phyloP scores from a whole-genome alignment of 1,284 basidiomycete species.

The Rhodotorula sp. region DNA sequence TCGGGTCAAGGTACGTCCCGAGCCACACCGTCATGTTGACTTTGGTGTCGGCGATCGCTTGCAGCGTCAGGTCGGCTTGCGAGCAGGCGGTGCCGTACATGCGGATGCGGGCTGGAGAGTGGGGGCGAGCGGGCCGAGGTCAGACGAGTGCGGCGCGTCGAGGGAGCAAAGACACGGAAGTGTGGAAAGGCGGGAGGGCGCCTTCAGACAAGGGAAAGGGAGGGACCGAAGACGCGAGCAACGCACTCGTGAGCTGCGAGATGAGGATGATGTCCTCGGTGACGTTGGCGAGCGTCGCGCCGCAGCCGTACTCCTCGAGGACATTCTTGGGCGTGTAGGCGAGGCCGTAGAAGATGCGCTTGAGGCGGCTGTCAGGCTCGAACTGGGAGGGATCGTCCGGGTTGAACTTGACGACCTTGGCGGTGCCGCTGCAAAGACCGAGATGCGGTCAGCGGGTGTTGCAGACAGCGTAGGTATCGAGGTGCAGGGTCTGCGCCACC shows the following conservation, averaged over 20 bases:
- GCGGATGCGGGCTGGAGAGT: slow-evolving; percentile 26
- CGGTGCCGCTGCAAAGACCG: slow-evolving; percentile 13
- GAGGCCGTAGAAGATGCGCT: slow-evolving; percentile 68
- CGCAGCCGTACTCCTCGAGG: slow-evolving; percentile 43
- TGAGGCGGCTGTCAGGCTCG: slow-evolving; percentile 51
- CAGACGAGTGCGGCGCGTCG: too few relatives aligned
- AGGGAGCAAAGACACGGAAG: too few relatives aligned
- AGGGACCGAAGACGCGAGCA: background rate
- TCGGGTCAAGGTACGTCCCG: slow-evolving; percentile 57
- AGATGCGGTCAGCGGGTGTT: background rate
- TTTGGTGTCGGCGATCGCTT: slow-evolving; percentile 83
- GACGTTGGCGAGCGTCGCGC: slow-evolving; percentile 48
- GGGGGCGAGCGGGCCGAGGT: too few relatives aligned
- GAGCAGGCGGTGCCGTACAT: slow-evolving; percentile 56
- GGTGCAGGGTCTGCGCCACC: too few relatives aligned
- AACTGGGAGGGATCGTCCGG: slow-evolving; percentile 36
- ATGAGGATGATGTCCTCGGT: slow-evolving; percentile 52
- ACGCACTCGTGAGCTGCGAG: slow-evolving; percentile 49
- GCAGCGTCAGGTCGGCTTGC: slow-evolving; percentile 60
- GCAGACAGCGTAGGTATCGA: too few relatives aligned
- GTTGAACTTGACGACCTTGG: slow-evolving; percentile 34
- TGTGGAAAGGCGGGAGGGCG: too few relatives aligned
- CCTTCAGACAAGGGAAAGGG: too few relatives aligned
- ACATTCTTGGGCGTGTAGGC: slow-evolving; percentile 65
- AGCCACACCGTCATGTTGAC: slow-evolving; percentile 39